Base-by-base conservation (phyloP, 1,139 yeast species). In the Candida pseudoviswanathii region DNA sequence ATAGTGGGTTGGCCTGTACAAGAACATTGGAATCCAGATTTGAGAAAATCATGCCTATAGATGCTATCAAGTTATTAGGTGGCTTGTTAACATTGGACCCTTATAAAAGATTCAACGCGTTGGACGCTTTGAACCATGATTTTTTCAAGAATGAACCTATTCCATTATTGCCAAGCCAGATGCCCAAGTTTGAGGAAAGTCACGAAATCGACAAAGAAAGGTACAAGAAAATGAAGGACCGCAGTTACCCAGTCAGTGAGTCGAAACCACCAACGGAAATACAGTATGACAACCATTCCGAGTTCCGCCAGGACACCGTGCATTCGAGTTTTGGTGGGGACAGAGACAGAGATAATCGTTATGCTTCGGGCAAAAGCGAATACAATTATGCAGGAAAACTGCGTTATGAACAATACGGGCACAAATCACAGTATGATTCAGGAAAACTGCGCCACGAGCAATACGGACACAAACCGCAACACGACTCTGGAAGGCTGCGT, bases 171-270 rank as follows among this genome's bases (percentile, higher is more conserved):
- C 81, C 83, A 0, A 60, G 67, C 10, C 81, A 81, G n/a, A 68
- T 89, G 44, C 94, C 96, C 0, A 68, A 68, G 43, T 88, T 86
- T 58, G 91, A 87, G 54, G 96, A 92, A 56, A 84, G 96, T 55
- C 98, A 94, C 64, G 98, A 94, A 65, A 82, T 90, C 39, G 96
- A 89, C 62, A 82, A 84, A 48, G 71, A 87, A 52, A 74, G 83
- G 56, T 85, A 78, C 59, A 82, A 81, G 57, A 58, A 61, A 41
- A 44, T 57, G 31, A 54, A 51, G 43, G 58, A 59, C 34, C 49
- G 43, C 21, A 40, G 36, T 10, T 30, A 46, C 21, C 9, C 46
- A 10, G 31, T 32, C 8, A 42, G 45, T 42, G 51, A 48, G 7
- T 37, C 39, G 10, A 45, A 39, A 29, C 43, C 46, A 5, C 45